Evolutionary conservation across 306 rosid species (phyloP).

Genomic region (Sechiopsis laciniata): DNA sequence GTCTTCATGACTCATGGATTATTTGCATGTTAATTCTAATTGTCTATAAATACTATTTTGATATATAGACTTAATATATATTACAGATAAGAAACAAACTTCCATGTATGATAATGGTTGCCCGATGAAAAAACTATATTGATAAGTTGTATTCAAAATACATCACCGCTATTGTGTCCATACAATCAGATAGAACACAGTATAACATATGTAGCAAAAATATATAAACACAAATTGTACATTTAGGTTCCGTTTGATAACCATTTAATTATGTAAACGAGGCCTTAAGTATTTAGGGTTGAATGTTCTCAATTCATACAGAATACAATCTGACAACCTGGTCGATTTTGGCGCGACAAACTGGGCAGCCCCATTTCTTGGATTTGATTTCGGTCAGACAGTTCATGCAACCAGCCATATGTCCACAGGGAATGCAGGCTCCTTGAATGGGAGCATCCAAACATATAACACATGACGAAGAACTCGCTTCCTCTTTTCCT

Average conservation of each 20-base stretch:
- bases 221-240: slow-evolving; percentile 3
- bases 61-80: no score
- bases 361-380: slow-evolving; percentile 98
- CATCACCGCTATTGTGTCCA: not conserved
- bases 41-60: no score
- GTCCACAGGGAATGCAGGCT: slow-evolving; percentile 98
- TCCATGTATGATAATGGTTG: no score
- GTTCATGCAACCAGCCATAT: slow-evolving; percentile 95
- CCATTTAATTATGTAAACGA: no score
- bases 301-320: slow-evolving; percentile 38
- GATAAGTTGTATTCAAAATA: not conserved
- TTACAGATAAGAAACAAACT: no score
- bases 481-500: slow-evolving; percentile 37
- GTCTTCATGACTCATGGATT: no score
- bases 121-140: no score
- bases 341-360: slow-evolving; percentile 81
- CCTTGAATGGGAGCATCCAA: slow-evolving; percentile 96
- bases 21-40: no score
- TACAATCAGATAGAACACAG: slow-evolving; percentile 4
- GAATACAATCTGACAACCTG: slow-evolving; percentile 67
- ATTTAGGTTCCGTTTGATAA: not conserved
- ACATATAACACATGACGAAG: slow-evolving; percentile 78
- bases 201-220: no score
- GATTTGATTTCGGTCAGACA: slow-evolving; percentile 77
- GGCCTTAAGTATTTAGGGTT: no score